Percentiles rank a stretch among this genome's conserved stretches.
phyloP scores from a whole-genome alignment of 495 filamentous ascomycete genomes.

The Extremus antarcticus region DNA sequence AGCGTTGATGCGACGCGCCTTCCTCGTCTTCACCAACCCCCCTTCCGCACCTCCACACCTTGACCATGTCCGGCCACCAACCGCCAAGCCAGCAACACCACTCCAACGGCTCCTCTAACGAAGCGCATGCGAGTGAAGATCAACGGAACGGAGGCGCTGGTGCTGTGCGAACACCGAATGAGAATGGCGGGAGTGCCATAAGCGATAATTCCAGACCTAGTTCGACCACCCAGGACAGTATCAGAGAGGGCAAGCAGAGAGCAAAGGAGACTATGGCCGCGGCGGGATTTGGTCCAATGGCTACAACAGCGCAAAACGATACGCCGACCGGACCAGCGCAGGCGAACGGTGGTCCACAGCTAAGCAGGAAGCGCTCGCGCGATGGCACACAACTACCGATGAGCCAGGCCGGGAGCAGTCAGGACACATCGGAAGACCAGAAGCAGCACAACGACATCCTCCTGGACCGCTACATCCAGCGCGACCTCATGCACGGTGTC shows the following conservation, averaged over 20 bases:
- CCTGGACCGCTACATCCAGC: conserved; percentile 65
- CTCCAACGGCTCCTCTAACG: not conserved
- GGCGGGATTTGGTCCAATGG: conserved; percentile 30
- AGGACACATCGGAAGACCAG: conserved; percentile 23
- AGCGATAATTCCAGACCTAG: conserved; percentile 1
- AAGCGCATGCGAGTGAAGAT: not conserved
- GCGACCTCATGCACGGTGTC: conserved; percentile 60
- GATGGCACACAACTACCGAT: conserved; percentile 41
- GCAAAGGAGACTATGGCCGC: conserved; percentile 47
- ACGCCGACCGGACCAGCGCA: conserved; percentile 33
- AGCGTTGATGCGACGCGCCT: not conserved
- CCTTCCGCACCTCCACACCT: not conserved
- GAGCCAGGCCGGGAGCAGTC: not conserved
- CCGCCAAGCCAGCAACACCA: not conserved
- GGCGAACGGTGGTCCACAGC: conserved; percentile 13
- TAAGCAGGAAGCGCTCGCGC: conserved; percentile 48
- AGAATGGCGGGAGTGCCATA: not conserved
- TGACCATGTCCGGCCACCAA: conserved; percentile 6
- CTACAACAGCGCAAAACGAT: not conserved
- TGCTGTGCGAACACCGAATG: conserved; percentile 4
- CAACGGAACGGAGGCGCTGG: conserved; percentile 14
- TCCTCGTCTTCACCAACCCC: not conserved
- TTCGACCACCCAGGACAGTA: conserved; percentile 26
- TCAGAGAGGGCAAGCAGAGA: conserved; percentile 48
- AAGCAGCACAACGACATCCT: conserved; percentile 27